These are phyloP conservation scores for Podila horticola DNA, from an alignment of 192 early-diverging fungal species.

Conservation along the genomic window DNA sequence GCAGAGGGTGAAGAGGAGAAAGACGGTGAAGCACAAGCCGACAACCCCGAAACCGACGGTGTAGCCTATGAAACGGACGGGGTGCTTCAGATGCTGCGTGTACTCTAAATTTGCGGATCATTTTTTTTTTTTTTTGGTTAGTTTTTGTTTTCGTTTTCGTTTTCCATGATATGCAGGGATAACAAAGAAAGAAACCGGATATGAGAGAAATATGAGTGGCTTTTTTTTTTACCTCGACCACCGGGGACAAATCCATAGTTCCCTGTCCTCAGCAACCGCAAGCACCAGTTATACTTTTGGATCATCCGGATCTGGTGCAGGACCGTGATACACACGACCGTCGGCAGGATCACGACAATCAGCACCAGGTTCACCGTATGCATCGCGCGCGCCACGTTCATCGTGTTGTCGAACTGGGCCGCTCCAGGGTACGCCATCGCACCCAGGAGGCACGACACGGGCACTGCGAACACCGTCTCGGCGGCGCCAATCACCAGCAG, in stretches of 20 bases:
- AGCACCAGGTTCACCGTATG: constrained; percentile 47
- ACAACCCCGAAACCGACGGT: constrained; percentile 50
- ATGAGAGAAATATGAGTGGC: neutral
- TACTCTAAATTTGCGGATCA: constrained; percentile 16
- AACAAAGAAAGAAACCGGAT: neutral
- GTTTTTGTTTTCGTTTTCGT: neutral
- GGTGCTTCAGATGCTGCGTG: constrained; percentile 48
- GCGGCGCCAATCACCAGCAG: constrained; percentile 42
- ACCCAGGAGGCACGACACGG: constrained; percentile 37
- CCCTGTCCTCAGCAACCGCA: constrained; percentile 34
- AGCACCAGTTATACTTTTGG: constrained; percentile 52
- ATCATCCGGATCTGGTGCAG: constrained; percentile 48
- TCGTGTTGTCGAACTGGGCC: constrained; percentile 47
- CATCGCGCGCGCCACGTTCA: constrained; percentile 52
- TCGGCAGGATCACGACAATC: constrained; percentile 30
- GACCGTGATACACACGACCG: constrained; percentile 31
- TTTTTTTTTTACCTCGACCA: constrained; percentile 51
- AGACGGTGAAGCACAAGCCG: constrained; percentile 44
- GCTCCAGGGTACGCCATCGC: constrained; percentile 33
- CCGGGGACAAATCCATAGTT: constrained; percentile 50
- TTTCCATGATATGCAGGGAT: neutral
- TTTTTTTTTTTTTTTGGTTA: neutral
- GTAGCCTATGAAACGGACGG: constrained; percentile 46
- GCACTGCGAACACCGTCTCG: constrained; percentile 33
- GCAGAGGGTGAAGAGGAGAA: constrained; percentile 36